phyloP scores from a whole-genome alignment of 108 stramenopile species.

The Skeletonema menzelii region DNA sequence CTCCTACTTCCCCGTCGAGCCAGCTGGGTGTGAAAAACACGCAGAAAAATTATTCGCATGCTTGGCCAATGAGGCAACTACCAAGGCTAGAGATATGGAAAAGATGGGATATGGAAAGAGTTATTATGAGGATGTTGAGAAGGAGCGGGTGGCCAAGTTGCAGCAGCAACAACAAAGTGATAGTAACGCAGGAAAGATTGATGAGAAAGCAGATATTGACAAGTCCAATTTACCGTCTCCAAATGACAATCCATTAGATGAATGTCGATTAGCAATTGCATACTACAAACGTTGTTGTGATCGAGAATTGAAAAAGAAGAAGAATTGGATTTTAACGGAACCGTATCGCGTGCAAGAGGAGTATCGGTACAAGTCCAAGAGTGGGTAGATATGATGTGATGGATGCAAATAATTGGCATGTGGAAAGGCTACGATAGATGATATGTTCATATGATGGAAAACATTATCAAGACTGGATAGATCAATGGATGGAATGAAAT shows the following conservation, averaged over 20 bases:
- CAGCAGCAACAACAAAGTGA: conserved; percentile 4
- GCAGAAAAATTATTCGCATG: conserved; percentile 78
- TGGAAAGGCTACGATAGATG: background rate
- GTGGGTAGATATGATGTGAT: background rate
- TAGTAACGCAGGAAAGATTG: conserved; percentile 27
- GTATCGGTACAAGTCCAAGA: conserved; percentile 64
- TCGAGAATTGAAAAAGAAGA: conserved; percentile 81
- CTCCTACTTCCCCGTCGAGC: conserved; percentile 85
- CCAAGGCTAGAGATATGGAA: conserved; percentile 86
- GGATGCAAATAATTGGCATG: background rate
- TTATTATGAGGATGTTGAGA: conserved; percentile 70
- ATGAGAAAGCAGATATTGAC: conserved; percentile 37
- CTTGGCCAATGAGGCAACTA: conserved; percentile 74
- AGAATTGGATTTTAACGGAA: conserved; percentile 87
- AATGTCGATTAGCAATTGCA: conserved; percentile 72
- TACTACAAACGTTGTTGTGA: conserved; percentile 86
- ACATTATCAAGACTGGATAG: too few relatives aligned
- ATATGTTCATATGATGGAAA: background rate
- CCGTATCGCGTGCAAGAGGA: conserved; percentile 90
- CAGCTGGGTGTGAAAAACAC: conserved; percentile 81
- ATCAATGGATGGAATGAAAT: background rate
- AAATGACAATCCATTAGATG: conserved; percentile 82
- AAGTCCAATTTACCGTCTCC: conserved; percentile 42
- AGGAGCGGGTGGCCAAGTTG: conserved; percentile 28
- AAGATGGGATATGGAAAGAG: conserved; percentile 73